phyloP scores from a whole-genome alignment of 2,329 filamentous ascomycete genomes.

The Aspergillus intermedius region DNA sequence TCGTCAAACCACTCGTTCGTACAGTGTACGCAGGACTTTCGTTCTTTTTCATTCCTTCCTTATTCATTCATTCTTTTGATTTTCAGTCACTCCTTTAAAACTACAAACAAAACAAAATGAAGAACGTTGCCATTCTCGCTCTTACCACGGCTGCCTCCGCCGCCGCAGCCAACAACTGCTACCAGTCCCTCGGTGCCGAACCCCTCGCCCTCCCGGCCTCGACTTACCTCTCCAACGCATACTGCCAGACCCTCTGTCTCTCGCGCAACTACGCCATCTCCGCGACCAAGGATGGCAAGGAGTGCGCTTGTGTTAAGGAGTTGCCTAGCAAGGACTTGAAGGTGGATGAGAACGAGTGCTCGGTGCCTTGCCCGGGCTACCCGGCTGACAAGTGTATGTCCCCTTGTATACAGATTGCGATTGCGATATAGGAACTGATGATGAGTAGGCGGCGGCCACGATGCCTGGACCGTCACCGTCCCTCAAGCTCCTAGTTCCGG shows the following conservation, averaged over 20 bases:
- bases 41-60: not conserved
- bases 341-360: slow-evolving; percentile 16
- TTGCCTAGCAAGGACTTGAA: slow-evolving; percentile 10
- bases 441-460: slow-evolving; percentile 12
- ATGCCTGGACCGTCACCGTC: slow-evolving; percentile 14
- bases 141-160: not conserved
- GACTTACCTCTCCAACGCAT: not conserved
- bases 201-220: not conserved
- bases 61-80: slow-evolving; percentile 2
- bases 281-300: slow-evolving; percentile 11
- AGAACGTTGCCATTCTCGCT: slow-evolving; percentile 3
- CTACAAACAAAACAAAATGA: not conserved
- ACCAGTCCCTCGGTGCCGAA: not conserved
- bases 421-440: not conserved
- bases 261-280: slow-evolving; percentile 8
- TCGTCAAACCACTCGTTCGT: not conserved
- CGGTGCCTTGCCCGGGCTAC: slow-evolving; percentile 14
- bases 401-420: not conserved
- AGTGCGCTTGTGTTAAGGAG: slow-evolving; percentile 19
- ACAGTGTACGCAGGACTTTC: not conserved
- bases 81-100: not conserved
- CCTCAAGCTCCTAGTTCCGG: not conserved
- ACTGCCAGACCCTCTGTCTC: slow-evolving; percentile 13
- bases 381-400: slow-evolving; percentile 16
- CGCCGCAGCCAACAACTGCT: not conserved